Conservation (phyloP, 495 filamentous ascomycete species). For the Neurospora sp. region DNA sequence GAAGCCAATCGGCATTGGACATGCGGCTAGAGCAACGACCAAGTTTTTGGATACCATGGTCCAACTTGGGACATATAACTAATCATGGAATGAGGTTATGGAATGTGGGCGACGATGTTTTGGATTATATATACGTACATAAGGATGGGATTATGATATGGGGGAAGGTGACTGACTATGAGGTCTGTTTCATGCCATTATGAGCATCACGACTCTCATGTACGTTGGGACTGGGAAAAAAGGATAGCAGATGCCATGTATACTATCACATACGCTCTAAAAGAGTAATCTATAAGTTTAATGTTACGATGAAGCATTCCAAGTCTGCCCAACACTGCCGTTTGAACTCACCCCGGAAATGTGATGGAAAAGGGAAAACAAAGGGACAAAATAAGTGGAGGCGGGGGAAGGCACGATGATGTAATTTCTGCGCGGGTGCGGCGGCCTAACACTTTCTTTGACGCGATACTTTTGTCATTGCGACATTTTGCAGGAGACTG, state of each 20-base stretch:
- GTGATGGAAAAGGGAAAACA: not conserved
- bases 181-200: not conserved
- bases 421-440: not conserved
- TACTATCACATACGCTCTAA: not conserved
- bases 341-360: not conserved
- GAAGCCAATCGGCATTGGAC: not conserved
- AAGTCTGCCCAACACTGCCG: not conserved
- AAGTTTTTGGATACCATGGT: not conserved
- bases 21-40: not conserved
- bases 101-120: not conserved
- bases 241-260: not conserved
- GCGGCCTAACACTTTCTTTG: not conserved
- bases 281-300: not conserved
- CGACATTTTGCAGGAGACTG: not conserved
- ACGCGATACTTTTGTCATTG: not conserved
- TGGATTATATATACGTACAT: not conserved
- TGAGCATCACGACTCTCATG: not conserved
- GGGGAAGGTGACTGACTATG: not conserved
- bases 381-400: not conserved
- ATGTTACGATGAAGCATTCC: not conserved
- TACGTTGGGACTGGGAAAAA: not conserved
- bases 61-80: not conserved
- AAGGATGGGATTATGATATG: not conserved
- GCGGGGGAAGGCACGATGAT: constrained; percentile 1
- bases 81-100: not conserved